Evolutionary conservation across 1,284 basidiomycete genomes (phyloP), one percentile per base, ranked within the genome.

Genomic region (Trametes pubescens): DNA sequence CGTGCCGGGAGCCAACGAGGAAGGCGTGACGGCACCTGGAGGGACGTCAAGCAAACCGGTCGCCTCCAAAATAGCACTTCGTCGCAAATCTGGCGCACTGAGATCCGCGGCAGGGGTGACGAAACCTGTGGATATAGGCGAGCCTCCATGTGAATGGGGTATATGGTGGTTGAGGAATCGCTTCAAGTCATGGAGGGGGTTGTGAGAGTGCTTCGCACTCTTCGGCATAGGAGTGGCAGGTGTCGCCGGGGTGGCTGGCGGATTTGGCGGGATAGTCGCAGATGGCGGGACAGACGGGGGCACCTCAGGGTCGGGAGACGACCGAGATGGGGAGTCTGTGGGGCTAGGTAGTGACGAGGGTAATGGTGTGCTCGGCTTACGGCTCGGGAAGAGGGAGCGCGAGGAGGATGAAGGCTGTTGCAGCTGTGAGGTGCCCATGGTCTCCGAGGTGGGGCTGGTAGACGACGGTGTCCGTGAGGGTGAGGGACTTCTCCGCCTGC

Each of bases 81-180:
- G 70, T 69, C 0, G 79, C 73, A 10, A 64, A 72, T 68, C 64
- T n/a, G 56, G 24, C 5, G 44, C 76, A 73, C 63, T 76, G 74
- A 16, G 77, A 71, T 29, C 82, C 16, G 40, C 18, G 77, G 75
- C 71, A 10, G 82, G 81, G 0, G 79, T 77, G 24, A 74, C 73
- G 0, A 76, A 71, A 0, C 69, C 71, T 13, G 75, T 72, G 9
- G 68, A 51, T 21, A 70, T 65, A 16, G 65, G 62, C 29, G 65
- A 62, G 52, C 68, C 71, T 43, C 70, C 62, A 32, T 73, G 72
- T 55, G 70, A 71, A 65, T 92, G 88, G 64, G 88, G 88, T 58
- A 95, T 90, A 78, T 95, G 93, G 77, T 93, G 88, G 78, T 96
- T 93, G 65, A 97, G 85, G 81, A 97, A 96, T 35, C 95, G 91